Evolutionary conservation across 2,329 filamentous ascomycete species (phyloP).

Genomic region (Eutypa lata): DNA sequence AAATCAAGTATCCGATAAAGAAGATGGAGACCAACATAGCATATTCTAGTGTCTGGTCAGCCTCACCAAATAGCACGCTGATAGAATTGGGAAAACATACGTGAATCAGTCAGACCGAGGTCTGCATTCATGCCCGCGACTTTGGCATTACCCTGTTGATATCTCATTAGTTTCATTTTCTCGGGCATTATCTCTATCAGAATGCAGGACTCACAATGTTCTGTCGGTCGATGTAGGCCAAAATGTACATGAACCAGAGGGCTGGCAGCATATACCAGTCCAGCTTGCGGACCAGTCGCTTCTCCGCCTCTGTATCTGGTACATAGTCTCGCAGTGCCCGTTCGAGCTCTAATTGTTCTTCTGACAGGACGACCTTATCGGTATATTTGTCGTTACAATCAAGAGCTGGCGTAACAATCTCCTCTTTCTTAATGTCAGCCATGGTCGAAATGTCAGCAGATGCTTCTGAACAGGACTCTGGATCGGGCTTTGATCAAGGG

Average conservation of each 20-base stretch:
- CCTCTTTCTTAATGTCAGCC: too few relatives aligned
- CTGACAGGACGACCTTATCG: too few relatives aligned
- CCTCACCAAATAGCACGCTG: too few relatives aligned
- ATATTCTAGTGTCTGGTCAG: constrained; percentile 54
- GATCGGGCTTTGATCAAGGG: too few relatives aligned
- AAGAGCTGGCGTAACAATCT: too few relatives aligned
- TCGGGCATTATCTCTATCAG: too few relatives aligned
- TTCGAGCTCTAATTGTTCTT: too few relatives aligned
- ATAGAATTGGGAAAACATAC: too few relatives aligned
- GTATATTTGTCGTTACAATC: too few relatives aligned
- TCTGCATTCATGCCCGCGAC: constrained; percentile 45
- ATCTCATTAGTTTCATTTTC: not conserved
- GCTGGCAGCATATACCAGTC: constrained; percentile 38
- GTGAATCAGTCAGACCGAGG: constrained; percentile 53
- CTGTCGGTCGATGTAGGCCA: constrained; percentile 60
- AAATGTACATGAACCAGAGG: constrained; percentile 58
- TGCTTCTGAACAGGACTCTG: too few relatives aligned
- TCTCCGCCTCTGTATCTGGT: constrained; percentile 34
- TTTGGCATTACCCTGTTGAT: constrained; percentile 47
- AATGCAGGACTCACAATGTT: constrained; percentile 41
- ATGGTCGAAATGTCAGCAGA: too few relatives aligned
- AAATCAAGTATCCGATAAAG: constrained; percentile 67
- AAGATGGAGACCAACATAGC: constrained; percentile 62
- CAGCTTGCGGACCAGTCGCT: constrained; percentile 35
- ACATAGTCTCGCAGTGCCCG: too few relatives aligned